Conservation (phyloP, 805 yeast species). For the Teunomyces tritomae region DNA sequence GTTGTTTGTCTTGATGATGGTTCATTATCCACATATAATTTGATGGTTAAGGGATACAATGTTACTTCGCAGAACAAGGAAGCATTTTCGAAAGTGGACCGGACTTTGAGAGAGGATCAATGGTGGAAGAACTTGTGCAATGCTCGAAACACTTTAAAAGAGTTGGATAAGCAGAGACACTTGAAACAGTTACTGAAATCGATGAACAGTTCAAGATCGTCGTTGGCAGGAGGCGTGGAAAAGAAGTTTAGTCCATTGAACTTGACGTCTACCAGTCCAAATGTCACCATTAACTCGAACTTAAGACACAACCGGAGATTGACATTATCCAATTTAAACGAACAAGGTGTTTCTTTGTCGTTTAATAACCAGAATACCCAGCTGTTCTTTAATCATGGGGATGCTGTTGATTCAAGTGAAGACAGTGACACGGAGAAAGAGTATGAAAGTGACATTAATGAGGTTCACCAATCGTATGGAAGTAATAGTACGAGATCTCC, state of each 20-base stretch:
- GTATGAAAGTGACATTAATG: slow-evolving; percentile 5
- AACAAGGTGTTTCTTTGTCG: slow-evolving; percentile 64
- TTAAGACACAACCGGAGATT: slow-evolving; percentile 38
- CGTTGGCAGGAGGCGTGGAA: not conserved
- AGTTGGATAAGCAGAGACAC: slow-evolving; percentile 30
- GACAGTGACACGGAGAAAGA: slow-evolving; percentile 24
- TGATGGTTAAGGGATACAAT: slow-evolving; percentile 68
- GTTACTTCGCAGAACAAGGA: slow-evolving; percentile 23
- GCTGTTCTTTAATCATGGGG: slow-evolving; percentile 23
- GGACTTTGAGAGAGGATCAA: slow-evolving; percentile 54
- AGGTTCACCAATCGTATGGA: not conserved
- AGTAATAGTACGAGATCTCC: slow-evolving; percentile 3
- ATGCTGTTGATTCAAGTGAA: slow-evolving; percentile 22
- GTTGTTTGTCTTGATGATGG: slow-evolving; percentile 68
- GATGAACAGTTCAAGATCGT: not conserved
- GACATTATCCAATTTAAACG: slow-evolving; percentile 65
- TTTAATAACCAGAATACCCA: slow-evolving; percentile 56
- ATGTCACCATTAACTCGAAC: slow-evolving; percentile 12
- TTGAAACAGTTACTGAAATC: slow-evolving; percentile 5
- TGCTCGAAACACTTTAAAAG: slow-evolving; percentile 47
- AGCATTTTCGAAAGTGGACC: slow-evolving; percentile 45
- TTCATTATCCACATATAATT: slow-evolving; percentile 59
- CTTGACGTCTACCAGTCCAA: slow-evolving; percentile 18
- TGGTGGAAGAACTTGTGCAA: slow-evolving; percentile 82
- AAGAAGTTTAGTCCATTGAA: slow-evolving; percentile 24